Percentiles rank a stretch among this genome's conserved stretches.
These are phyloP conservation scores for Acer campestre DNA, from an alignment of 345 rosid genomes.

Conservation along the genomic window DNA sequence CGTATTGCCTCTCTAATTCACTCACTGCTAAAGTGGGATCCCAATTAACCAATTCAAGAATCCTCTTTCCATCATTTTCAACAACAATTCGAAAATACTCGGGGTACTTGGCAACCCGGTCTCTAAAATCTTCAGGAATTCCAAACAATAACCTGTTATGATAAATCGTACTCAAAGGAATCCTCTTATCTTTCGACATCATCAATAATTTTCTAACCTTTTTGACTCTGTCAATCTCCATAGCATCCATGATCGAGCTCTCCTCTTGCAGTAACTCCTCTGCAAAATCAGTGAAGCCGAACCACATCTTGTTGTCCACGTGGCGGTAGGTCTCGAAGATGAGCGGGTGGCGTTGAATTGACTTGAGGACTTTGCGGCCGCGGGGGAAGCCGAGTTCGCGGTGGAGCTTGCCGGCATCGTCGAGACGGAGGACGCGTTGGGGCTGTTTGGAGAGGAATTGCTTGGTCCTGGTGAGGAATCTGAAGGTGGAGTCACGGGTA, in stretches of 20 bases:
- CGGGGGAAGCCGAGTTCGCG: constrained; percentile 91
- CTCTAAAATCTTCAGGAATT: constrained; percentile 87
- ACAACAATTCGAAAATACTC: constrained; percentile 57
- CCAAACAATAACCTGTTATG: constrained; percentile 78
- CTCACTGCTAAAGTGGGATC: constrained; percentile 66
- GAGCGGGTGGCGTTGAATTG: constrained; percentile 63
- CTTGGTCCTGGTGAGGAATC: constrained; percentile 65
- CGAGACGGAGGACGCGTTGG: constrained; percentile 64
- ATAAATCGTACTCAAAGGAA: constrained; percentile 69
- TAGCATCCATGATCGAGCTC: constrained; percentile 44
- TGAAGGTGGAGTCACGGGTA: constrained; percentile 62
- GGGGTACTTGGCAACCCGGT: constrained; percentile 65
- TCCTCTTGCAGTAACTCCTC: constrained; percentile 69
- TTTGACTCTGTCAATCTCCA: constrained; percentile 67
- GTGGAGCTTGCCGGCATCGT: constrained; percentile 81
- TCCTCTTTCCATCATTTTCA: constrained; percentile 61
- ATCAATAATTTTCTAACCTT: constrained; percentile 68
- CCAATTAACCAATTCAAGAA: constrained; percentile 82
- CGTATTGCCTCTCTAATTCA: constrained; percentile 59
- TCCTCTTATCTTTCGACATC: constrained; percentile 76
- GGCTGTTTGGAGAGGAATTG: constrained; percentile 70
- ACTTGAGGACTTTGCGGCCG: constrained; percentile 73
- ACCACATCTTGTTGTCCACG: constrained; percentile 67
- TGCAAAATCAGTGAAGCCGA: constrained; percentile 75
- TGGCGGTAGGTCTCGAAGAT: constrained; percentile 67